A percentile compares a stretch with the other conserved stretches of the same genome.
Conservation (phyloP, 805 yeast species). For the Starmerella sp. region DNA sequence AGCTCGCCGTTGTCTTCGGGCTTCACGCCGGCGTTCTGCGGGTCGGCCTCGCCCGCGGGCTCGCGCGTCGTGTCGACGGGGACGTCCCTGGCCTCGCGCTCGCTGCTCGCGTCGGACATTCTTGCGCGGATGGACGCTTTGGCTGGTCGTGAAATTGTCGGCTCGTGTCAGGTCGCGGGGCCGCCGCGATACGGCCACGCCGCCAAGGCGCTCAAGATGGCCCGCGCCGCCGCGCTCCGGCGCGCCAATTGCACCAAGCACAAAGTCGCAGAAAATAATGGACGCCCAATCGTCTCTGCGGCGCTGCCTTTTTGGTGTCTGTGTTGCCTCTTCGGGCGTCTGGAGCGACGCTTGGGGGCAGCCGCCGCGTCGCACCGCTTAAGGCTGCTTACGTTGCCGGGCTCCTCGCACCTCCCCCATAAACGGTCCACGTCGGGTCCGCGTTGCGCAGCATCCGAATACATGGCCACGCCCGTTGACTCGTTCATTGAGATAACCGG, state of each 20-base stretch:
- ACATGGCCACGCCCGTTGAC: constrained; percentile 7
- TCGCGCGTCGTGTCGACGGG: constrained; percentile 4
- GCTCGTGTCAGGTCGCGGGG: not conserved
- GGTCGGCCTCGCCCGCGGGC: not conserved
- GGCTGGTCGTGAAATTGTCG: not conserved
- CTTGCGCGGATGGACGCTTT: not conserved
- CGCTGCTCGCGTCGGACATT: not conserved
- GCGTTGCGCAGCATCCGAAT: not conserved
- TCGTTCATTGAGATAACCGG: constrained; percentile 17
- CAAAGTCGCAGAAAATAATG: too few relatives aligned
- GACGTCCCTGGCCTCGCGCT: not conserved
- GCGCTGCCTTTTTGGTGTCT: too few relatives aligned
- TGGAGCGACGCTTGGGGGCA: too few relatives aligned
- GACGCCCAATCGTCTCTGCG: too few relatives aligned
- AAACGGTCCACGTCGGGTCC: not conserved
- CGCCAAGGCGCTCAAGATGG: too few relatives aligned
- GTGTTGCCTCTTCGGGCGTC: too few relatives aligned
- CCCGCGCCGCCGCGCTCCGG: too few relatives aligned
- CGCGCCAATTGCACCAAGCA: too few relatives aligned
- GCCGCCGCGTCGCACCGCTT: too few relatives aligned
- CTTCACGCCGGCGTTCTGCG: not conserved
- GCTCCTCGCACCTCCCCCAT: too few relatives aligned
- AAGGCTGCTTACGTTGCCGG: too few relatives aligned
- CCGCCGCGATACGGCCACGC: not conserved
- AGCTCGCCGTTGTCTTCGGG: not conserved